Percentiles rank a stretch among this genome's conserved stretches.
Conservation (phyloP, 2,329 filamentous ascomycete genomes). For the Aureobasidium leucospermi region DNA sequence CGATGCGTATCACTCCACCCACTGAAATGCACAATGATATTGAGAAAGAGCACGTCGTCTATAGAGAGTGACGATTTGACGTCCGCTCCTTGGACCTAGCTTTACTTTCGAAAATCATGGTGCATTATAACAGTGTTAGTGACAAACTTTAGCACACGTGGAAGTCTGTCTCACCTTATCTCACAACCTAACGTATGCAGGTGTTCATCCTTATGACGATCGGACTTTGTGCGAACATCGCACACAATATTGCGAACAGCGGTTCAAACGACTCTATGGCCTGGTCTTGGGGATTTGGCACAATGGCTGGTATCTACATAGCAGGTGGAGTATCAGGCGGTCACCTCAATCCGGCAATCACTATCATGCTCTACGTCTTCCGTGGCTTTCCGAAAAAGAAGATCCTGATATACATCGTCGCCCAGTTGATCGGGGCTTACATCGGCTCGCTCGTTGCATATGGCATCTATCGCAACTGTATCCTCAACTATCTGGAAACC, state of each 20-base stretch:
- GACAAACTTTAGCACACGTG: too few relatives aligned
- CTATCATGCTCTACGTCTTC: conserved; percentile 35
- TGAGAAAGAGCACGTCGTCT: too few relatives aligned
- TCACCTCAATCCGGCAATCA: conserved; percentile 43
- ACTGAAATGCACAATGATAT: too few relatives aligned
- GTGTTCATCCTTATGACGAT: conserved; percentile 27
- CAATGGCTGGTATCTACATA: conserved; percentile 41
- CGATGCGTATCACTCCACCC: too few relatives aligned
- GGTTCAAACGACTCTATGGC: conserved; percentile 35
- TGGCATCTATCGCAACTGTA: conserved; percentile 30
- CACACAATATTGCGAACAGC: conserved; percentile 35
- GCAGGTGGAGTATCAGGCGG: conserved; percentile 37
- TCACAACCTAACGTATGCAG: background rate
- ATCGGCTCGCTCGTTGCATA: conserved; percentile 42
- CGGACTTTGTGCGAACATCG: conserved; percentile 45
- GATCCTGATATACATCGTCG: conserved; percentile 43
- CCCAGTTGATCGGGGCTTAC: conserved; percentile 48
- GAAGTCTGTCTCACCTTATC: background rate
- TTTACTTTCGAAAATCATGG: too few relatives aligned
- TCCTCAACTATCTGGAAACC: conserved; percentile 25
- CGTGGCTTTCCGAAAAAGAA: conserved; percentile 48
- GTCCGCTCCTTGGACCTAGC: too few relatives aligned
- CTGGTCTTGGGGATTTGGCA: conserved; percentile 38
- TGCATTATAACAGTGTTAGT: too few relatives aligned
- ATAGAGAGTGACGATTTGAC: too few relatives aligned